Percentiles rank a stretch among this genome's conserved stretches.
phyloP scores from a whole-genome alignment of 805 yeast genomes.

The Maudiozyma turicensis region DNA sequence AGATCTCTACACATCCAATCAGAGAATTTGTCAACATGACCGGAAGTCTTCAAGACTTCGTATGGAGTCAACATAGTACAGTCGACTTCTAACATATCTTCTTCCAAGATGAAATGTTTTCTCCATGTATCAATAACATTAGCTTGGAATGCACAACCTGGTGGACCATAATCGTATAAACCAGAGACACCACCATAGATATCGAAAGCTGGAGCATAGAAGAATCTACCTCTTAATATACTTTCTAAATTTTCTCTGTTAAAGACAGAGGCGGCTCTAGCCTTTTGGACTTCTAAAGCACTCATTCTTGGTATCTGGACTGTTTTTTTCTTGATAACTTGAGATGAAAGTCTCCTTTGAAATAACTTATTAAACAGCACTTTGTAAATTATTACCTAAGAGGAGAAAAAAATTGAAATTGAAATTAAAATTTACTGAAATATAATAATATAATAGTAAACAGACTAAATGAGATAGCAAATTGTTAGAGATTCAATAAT shows the following conservation, averaged over 20 bases:
- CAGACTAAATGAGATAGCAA: background rate
- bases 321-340: conserved; percentile 21
- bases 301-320: conserved; percentile 24
- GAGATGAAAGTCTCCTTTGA: conserved; percentile 22
- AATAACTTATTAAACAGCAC: conserved; percentile 9
- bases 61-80: conserved; percentile 96
- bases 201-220: conserved; percentile 95
- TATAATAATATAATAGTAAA: background rate
- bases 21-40: conserved; percentile 97
- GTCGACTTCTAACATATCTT: conserved; percentile 98
- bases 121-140: conserved; percentile 93
- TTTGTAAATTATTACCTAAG: conserved; percentile 1
- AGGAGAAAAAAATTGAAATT: background rate
- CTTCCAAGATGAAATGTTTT: conserved; percentile 93
- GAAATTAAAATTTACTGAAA: background rate
- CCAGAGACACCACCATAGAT: conserved; percentile 98
- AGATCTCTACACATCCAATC: conserved; percentile 98
- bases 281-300: conserved; percentile 25
- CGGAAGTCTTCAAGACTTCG: conserved; percentile 96
- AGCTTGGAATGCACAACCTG: conserved; percentile 98
- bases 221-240: conserved; percentile 89
- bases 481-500: too few species aligned
- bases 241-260: conserved; percentile 84
- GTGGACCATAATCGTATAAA: conserved; percentile 96
- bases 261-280: conserved; percentile 36